Base-by-base conservation (phyloP, 2,329 filamentous ascomycete genomes). In the Aspergillus phoenicis region DNA sequence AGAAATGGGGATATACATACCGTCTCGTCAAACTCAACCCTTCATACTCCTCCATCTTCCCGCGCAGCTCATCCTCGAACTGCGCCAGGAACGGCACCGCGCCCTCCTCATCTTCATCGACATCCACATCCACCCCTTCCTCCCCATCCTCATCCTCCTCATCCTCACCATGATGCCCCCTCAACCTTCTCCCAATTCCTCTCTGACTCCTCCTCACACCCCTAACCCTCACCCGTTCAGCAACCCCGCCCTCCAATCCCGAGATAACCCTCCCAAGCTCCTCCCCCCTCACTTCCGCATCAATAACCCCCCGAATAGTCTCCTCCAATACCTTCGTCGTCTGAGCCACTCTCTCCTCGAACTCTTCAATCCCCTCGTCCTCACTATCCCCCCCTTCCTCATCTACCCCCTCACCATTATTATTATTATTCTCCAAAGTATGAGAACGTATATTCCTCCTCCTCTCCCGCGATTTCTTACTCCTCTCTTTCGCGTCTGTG, bases 261-360 rank as follows among this genome's bases (percentile, higher is more conserved):
- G 70, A 66, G 4, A 88, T 62, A 2, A 78, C 75, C 11, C 79
- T 76, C 30, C 77, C 75, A 48, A 85, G 70, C 4, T 73, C 69
- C 58, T 79, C 72, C 13, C 85, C 71, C 61, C 78, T 81, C 8
- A 81, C 75, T 59, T 82, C 78, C 8, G 79, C 79, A 73, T 90
- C 88, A 61, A 90, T 83, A 52, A 86, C 73, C 11, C 80, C 76
- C 15, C 87, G 81, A 69, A 89, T 82, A 49, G 77, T 79, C 68
- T 82, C 78, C 65, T 90, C 88, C 69, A 89, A 79, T 54, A 80
- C 78, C 28, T 74, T 71, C 1, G 85, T 89, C 66, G 85, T 75
- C 3, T 20, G 20, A 20, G 74, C 71, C 2, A 87, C 84, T 59
- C 80, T 77, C 20, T 75, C 72, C 59, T 80, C 76, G 15, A 84